Conservation (phyloP, 352 stramenopile species). For the Pythium phragmitis region DNA sequence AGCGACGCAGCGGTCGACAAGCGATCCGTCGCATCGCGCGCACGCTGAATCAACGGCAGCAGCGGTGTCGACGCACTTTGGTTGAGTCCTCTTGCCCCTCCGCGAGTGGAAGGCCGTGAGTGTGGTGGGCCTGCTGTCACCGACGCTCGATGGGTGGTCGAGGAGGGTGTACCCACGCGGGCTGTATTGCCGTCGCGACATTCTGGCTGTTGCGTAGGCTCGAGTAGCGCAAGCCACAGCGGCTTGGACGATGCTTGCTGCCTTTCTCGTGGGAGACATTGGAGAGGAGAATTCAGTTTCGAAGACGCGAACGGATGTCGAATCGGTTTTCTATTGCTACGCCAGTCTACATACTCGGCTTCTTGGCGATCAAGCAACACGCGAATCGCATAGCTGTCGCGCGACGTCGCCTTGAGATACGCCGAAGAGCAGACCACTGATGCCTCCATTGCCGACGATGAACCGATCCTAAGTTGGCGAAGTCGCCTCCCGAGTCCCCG, state of each 20-base stretch:
- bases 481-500: no score
- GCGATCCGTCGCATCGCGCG: background rate
- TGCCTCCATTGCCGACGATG: constrained; percentile 39
- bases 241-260: constrained; percentile 18
- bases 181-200: background rate
- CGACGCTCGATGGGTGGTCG: background rate
- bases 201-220: constrained; percentile 5
- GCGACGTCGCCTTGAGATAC: constrained; percentile 39
- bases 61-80: constrained; percentile 6
- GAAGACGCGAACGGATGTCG: constrained; percentile 42
- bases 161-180: background rate
- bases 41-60: constrained; percentile 6
- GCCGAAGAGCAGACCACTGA: constrained; percentile 48
- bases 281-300: constrained; percentile 50
- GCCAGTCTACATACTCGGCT: constrained; percentile 41
- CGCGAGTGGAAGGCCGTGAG: background rate
- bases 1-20: constrained; percentile 13
- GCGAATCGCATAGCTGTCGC: constrained; percentile 44
- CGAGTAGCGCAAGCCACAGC: constrained; percentile 28
- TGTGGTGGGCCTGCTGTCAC: background rate
- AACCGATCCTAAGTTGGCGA: no score
- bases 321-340: constrained; percentile 38
- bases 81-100: background rate
- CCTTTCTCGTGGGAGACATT: constrained; percentile 4
- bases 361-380: constrained; percentile 56